Conservation (phyloP, 805 yeast species). For the Jamesozyma piceae region DNA sequence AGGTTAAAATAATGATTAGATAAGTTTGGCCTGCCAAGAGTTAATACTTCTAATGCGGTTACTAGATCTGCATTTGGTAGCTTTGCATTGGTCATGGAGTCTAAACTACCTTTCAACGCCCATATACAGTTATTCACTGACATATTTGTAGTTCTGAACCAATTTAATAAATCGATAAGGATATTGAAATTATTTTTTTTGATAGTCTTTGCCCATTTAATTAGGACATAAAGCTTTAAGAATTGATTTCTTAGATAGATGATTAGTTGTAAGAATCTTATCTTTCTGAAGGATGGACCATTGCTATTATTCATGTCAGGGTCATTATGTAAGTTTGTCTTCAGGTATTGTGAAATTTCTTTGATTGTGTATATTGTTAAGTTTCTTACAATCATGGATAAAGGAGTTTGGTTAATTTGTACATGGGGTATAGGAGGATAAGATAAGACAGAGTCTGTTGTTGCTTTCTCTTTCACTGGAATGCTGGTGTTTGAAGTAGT, state of each 20-base stretch:
- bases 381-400: slow-evolving; percentile 26
- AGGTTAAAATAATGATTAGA: slow-evolving; percentile 46
- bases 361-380: slow-evolving; percentile 27
- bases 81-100: slow-evolving; percentile 74
- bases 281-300: slow-evolving; percentile 37
- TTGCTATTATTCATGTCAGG: not conserved
- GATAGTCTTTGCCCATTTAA: slow-evolving; percentile 69
- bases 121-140: slow-evolving; percentile 53
- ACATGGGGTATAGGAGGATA: slow-evolving; percentile 29
- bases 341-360: slow-evolving; percentile 29
- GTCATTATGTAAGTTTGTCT: slow-evolving; percentile 21
- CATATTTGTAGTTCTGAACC: slow-evolving; percentile 74
- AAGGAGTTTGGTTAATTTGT: slow-evolving; percentile 28
- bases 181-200: slow-evolving; percentile 61
- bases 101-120: slow-evolving; percentile 52
- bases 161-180: slow-evolving; percentile 77
- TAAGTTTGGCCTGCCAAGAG: slow-evolving; percentile 65
- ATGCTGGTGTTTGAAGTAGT: not conserved
- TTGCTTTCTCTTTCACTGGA: not conserved
- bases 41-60: slow-evolving; percentile 79
- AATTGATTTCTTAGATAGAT: slow-evolving; percentile 74
- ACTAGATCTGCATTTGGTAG: slow-evolving; percentile 83
- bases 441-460: not conserved
- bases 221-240: slow-evolving; percentile 71
- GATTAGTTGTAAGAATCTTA: slow-evolving; percentile 55